Conservation (phyloP, 768 basidiomycete species). For the Kwoniella botswanensis region DNA sequence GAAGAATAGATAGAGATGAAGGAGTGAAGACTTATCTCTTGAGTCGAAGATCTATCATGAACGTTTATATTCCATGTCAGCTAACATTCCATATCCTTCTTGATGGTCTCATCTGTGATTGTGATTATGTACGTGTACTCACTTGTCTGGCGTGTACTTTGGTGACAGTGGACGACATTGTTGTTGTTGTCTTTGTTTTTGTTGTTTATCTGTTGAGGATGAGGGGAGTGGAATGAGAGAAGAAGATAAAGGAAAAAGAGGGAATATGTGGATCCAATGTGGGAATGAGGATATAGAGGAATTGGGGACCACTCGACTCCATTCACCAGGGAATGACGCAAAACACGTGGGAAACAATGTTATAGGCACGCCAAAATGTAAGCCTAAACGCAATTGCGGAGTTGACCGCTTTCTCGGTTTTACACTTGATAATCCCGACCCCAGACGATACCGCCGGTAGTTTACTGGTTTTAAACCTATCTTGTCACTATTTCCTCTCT, state of each 20-base stretch:
- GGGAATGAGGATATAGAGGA: constrained; percentile 5
- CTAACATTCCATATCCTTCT: background rate
- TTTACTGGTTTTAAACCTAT: background rate
- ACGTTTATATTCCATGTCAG: constrained; percentile 10
- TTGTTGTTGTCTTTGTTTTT: constrained; percentile 19
- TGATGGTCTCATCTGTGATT: background rate
- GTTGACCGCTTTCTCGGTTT: constrained; percentile 5
- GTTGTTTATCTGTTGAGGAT: background rate
- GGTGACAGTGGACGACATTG: constrained; percentile 87
- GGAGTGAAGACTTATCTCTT: constrained; percentile 74
- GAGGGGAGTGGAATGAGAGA: constrained; percentile 3
- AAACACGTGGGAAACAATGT: background rate
- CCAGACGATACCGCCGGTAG: constrained; percentile 10
- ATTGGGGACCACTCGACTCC: constrained; percentile 8
- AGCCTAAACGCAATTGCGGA: background rate
- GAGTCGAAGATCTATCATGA: constrained; percentile 91
- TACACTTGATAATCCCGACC: background rate
- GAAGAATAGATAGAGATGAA: background rate
- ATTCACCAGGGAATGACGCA: background rate
- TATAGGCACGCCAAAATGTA: background rate
- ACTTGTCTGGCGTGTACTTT: constrained; percentile 94
- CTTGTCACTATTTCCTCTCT: background rate
- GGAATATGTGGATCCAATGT: background rate
- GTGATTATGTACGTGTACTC: constrained; percentile 26
- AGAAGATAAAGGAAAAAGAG: constrained; percentile 1